A percentile compares a stretch with the other conserved stretches of the same genome.
Conservation (phyloP, 1,284 basidiomycete species). For the Vanrija sp. region DNA sequence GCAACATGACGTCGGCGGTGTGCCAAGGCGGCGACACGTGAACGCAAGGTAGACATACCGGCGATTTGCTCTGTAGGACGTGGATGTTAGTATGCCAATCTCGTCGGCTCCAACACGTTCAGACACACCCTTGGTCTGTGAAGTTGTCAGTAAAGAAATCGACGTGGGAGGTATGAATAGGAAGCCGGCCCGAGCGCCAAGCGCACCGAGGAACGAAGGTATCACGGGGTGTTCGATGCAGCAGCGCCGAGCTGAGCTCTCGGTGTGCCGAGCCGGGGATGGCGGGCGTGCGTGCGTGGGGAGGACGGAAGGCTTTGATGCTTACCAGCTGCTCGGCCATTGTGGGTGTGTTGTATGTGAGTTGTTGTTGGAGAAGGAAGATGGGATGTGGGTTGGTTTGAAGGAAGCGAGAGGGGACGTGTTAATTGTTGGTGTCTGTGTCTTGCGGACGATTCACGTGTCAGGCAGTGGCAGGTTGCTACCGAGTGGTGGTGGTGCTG, state of each 20-base stretch:
- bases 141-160: slow-evolving; percentile 6
- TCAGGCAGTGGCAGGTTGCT: neutral
- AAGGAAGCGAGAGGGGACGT: neutral
- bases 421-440: neutral
- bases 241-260: neutral
- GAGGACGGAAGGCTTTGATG: slow-evolving; percentile 11
- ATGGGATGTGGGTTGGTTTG: slow-evolving; percentile 1
- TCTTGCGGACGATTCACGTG: neutral
- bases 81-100: neutral
- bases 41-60: slow-evolving; percentile 49
- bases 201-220: neutral
- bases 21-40: too few relatives aligned
- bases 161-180: too few relatives aligned
- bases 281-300: too few relatives aligned
- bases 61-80: slow-evolving; percentile 47
- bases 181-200: too few relatives aligned
- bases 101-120: neutral
- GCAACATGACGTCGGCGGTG: neutral
- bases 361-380: too few relatives aligned
- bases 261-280: slow-evolving; percentile 4
- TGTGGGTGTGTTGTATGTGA: slow-evolving; percentile 7
- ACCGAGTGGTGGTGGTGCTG: too few relatives aligned
- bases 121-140: slow-evolving; percentile 63
- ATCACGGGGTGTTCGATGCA: neutral
- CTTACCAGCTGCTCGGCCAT: slow-evolving; percentile 70